A percentile compares a stretch with the other conserved stretches of the same genome.
These are phyloP conservation scores for Pseudonectria foliicola DNA, from an alignment of 2,329 filamentous ascomycete species.

Conservation along the genomic window DNA sequence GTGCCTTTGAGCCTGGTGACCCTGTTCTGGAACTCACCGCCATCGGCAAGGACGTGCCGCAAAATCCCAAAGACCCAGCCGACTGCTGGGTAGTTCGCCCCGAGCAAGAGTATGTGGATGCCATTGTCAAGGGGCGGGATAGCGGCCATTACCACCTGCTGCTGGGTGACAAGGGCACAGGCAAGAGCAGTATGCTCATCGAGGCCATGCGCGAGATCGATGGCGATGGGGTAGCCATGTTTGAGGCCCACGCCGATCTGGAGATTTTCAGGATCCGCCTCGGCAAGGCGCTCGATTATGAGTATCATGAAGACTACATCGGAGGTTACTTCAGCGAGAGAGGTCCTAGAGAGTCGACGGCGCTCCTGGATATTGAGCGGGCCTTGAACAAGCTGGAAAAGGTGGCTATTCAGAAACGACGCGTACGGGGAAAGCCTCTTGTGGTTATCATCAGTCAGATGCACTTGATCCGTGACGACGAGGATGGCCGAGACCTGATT, in stretches of 20 bases:
- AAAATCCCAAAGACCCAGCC: constrained; percentile 31
- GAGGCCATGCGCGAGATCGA: constrained; percentile 92
- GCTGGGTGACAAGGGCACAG: constrained; percentile 91
- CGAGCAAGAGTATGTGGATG: constrained; percentile 75
- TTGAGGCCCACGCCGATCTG: constrained; percentile 89
- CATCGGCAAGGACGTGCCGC: constrained; percentile 48
- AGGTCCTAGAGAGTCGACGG: constrained; percentile 84
- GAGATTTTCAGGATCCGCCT: constrained; percentile 92
- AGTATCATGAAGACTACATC: constrained; percentile 97
- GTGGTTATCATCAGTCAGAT: constrained; percentile 93
- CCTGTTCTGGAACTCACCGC: constrained; percentile 78
- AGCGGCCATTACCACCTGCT: constrained; percentile 85
- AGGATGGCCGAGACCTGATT: constrained; percentile 85
- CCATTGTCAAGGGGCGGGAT: constrained; percentile 67
- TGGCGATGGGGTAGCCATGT: constrained; percentile 85
- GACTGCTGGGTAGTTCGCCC: constrained; percentile 69
- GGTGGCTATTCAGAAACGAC: constrained; percentile 69
- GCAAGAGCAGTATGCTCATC: constrained; percentile 92
- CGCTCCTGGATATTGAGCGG: constrained; percentile 88
- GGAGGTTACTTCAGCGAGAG: constrained; percentile 92
- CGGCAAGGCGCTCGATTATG: constrained; percentile 90
- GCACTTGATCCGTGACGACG: constrained; percentile 84
- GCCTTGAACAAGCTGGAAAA: constrained; percentile 98
- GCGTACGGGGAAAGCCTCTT: constrained; percentile 58
- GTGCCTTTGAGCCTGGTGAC: constrained; percentile 87